Conservation (phyloP, 1,284 basidiomycete genomes). For the Pseudozyma thailandica region DNA sequence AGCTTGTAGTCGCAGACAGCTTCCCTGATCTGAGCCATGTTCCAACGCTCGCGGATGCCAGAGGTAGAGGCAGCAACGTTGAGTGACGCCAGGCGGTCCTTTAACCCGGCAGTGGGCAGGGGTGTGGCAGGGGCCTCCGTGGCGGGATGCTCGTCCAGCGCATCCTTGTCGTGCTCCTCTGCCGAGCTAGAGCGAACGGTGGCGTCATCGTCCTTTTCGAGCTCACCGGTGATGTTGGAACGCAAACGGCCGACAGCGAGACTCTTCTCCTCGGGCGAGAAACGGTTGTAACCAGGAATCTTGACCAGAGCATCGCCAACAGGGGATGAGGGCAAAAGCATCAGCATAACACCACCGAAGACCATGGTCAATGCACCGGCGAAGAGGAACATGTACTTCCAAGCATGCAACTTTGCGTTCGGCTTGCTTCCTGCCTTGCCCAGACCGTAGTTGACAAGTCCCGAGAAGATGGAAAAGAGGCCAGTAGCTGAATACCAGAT, state of each 20-base stretch:
- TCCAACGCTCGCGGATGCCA: slow-evolving; percentile 58
- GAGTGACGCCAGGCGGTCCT: slow-evolving; percentile 33
- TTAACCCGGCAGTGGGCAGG: slow-evolving; percentile 28
- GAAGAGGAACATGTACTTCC: slow-evolving; percentile 72
- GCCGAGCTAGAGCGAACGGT: slow-evolving; percentile 22
- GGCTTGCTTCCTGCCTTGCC: slow-evolving; percentile 65
- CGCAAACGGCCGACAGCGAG: slow-evolving; percentile 68
- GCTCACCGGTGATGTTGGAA: slow-evolving; percentile 67
- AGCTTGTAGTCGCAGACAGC: slow-evolving; percentile 70
- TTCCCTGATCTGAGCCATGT: slow-evolving; percentile 69
- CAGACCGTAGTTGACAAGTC: slow-evolving; percentile 71
- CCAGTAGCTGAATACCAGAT: slow-evolving; percentile 72
- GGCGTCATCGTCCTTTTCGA: slow-evolving; percentile 61
- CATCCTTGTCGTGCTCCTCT: slow-evolving; percentile 13
- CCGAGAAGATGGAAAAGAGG: slow-evolving; percentile 69
- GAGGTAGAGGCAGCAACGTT: slow-evolving; percentile 42
- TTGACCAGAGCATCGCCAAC: slow-evolving; percentile 48
- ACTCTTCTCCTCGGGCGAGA: slow-evolving; percentile 43
- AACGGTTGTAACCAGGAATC: slow-evolving; percentile 53
- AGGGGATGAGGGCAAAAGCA: slow-evolving; percentile 70
- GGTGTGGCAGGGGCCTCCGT: slow-evolving; percentile 6
- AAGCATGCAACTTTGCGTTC: slow-evolving; percentile 67
- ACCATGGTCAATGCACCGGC: slow-evolving; percentile 71
- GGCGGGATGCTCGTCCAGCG: slow-evolving; percentile 8
- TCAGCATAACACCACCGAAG: slow-evolving; percentile 69